Evolutionary conservation across 2,329 filamentous ascomycete genomes (phyloP).

Genomic region (Fusarium circinatum): DNA sequence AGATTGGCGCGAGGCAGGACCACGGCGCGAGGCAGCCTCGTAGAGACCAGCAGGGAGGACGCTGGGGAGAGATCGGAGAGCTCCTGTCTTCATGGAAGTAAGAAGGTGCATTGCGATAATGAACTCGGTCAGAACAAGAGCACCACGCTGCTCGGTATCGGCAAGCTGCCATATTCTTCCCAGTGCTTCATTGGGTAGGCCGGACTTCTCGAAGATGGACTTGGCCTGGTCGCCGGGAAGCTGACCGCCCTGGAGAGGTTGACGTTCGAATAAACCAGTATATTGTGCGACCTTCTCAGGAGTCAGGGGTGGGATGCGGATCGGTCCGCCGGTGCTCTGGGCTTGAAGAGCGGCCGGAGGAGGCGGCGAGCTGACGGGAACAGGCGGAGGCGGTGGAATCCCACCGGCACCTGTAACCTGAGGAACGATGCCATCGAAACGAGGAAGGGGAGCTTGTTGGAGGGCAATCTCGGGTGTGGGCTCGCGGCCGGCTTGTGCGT

Average conservation of each 20-base stretch:
- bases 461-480: constrained; percentile 85
- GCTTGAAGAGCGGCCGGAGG: constrained; percentile 63
- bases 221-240: constrained; percentile 89
- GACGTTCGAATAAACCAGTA: constrained; percentile 88
- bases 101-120: constrained; percentile 98
- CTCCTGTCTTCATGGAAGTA: constrained; percentile 87
- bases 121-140: constrained; percentile 88
- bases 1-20: constrained; percentile 59
- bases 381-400: constrained; percentile 57
- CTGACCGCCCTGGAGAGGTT: constrained; percentile 74
- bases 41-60: constrained; percentile 87
- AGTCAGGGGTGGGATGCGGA: constrained; percentile 88
- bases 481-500: constrained; percentile 88
- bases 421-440: constrained; percentile 80
- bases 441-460: constrained; percentile 87
- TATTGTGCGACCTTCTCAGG: constrained; percentile 93
- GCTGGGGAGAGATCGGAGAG: constrained; percentile 80
- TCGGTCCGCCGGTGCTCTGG: constrained; percentile 72
- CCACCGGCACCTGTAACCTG: constrained; percentile 43
- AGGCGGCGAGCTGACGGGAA: constrained; percentile 52
- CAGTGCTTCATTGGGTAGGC: constrained; percentile 87
- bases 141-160: constrained; percentile 91
- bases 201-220: constrained; percentile 93
- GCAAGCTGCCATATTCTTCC: constrained; percentile 97
- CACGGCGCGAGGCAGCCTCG: constrained; percentile 84